Evolutionary conservation across 345 rosid species (phyloP).

Genomic region (Hibiscus mutabilis): DNA sequence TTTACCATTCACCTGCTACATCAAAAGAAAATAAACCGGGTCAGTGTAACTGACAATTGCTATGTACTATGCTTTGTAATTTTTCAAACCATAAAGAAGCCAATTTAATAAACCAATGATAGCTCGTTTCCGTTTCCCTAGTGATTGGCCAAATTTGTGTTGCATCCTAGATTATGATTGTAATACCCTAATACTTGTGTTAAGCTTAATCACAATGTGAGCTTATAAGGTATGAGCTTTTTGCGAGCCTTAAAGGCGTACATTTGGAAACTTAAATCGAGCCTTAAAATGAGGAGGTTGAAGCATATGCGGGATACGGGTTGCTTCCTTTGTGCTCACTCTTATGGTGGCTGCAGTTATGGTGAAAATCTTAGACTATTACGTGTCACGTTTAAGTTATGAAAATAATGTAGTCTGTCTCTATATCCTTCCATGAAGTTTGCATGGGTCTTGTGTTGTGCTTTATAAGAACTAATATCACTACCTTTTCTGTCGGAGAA

Average conservation of each 20-base stretch:
- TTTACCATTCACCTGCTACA: not conserved
- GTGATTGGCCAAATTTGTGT: not conserved
- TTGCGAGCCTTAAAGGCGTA: not conserved
- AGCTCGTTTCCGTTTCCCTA: not conserved
- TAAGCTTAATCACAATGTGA: not conserved
- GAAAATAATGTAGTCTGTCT: not conserved
- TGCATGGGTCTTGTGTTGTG: not conserved
- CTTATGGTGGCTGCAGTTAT: not conserved
- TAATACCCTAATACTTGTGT: not conserved
- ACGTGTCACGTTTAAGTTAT: not conserved
- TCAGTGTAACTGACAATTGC: not conserved
- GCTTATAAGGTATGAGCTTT: not conserved
- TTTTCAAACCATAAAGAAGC: not conserved
- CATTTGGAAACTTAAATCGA: not conserved
- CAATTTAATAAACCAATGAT: not conserved
- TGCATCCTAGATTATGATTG: not conserved
- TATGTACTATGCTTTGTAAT: not conserved
- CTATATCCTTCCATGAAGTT: not conserved
- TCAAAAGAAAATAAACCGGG: not conserved
- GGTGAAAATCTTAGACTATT: not conserved
- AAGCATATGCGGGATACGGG: not conserved
- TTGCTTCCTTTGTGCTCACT: not conserved
- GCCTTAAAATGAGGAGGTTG: not conserved
- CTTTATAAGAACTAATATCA: not conserved
- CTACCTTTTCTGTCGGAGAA: not conserved